Conservation (phyloP, 129 eudicot genomes). For the Arctium lappa region DNA sequence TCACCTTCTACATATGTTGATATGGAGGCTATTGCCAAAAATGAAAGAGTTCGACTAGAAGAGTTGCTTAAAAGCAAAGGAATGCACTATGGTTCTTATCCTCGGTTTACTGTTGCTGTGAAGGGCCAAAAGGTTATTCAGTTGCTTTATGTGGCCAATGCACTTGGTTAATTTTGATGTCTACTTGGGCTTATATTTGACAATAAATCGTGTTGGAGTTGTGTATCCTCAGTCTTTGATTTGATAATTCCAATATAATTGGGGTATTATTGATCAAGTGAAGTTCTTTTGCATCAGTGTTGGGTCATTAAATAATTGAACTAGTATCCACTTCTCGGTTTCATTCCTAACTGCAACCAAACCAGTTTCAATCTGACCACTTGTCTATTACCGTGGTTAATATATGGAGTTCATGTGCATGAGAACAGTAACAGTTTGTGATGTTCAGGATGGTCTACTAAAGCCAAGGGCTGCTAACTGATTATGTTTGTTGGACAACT, state of each 20-base stretch:
- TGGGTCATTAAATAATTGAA: neutral
- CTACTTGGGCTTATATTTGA: neutral
- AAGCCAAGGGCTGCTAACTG: neutral
- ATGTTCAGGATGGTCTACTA: neutral
- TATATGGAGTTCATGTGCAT: neutral
- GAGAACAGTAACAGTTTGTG: neutral
- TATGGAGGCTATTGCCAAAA: conserved; percentile 77
- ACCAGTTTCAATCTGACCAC: neutral
- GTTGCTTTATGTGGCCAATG: neutral
- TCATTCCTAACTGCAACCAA: neutral
- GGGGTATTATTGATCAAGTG: neutral
- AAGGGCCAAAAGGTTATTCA: conserved; percentile 86
- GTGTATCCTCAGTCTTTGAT: neutral
- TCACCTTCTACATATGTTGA: conserved; percentile 47
- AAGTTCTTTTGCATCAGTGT: neutral
- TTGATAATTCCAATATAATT: neutral
- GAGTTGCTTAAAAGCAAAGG: conserved; percentile 71
- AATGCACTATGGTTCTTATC: conserved; percentile 69
- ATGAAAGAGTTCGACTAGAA: conserved; percentile 65
- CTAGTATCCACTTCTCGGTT: neutral
- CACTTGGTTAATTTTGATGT: neutral
- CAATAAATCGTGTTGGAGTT: neutral
- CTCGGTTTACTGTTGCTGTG: conserved; percentile 74
- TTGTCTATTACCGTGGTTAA: neutral
- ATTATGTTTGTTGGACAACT: neutral